Percentiles rank a stretch among this genome's conserved stretches.
Evolutionary conservation across 352 stramenopile genomes (phyloP).

Genomic region (Globisporangium rhizosaccharum): DNA sequence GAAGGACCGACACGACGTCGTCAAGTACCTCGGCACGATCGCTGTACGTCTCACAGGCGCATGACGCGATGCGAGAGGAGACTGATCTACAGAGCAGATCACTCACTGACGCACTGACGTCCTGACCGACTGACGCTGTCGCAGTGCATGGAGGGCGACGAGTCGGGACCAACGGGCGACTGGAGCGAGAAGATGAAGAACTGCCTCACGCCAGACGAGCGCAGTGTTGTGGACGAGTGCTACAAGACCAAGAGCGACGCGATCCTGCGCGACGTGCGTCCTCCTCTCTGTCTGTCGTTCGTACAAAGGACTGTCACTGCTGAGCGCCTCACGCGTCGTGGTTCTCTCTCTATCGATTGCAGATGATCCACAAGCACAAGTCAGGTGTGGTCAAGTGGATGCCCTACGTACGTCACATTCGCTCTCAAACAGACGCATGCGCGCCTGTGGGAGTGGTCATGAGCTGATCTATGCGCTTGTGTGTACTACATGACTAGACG

Average conservation of each 20-base stretch:
- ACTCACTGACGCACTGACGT: neutral
- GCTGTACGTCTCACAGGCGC: constrained; percentile 31
- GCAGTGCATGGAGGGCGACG: constrained; percentile 73
- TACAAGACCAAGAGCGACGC: constrained; percentile 49
- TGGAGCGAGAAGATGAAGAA: constrained; percentile 69
- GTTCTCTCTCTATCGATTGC: neutral
- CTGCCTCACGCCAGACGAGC: constrained; percentile 62
- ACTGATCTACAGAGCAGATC: too few relatives aligned
- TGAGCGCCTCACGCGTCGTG: neutral
- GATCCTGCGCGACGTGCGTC: constrained; percentile 39
- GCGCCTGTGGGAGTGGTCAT: too few relatives aligned
- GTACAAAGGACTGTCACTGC: neutral
- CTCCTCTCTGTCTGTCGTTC: neutral
- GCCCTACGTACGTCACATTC: constrained; percentile 50
- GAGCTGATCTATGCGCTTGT: too few relatives aligned
- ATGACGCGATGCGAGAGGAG: too few relatives aligned
- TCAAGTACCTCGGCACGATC: constrained; percentile 72
- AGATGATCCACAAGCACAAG: constrained; percentile 63
- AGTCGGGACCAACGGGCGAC: constrained; percentile 60
- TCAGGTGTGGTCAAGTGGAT: constrained; percentile 55
- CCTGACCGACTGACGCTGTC: neutral
- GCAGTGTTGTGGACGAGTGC: constrained; percentile 46
- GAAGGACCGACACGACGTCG: constrained; percentile 60
- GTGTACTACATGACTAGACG: constrained; percentile 25
- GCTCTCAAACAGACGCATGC: neutral